Evolutionary conservation across 78 protist species (phyloP), one percentile per base, ranked within the genome.

Genomic region (Dictyostelium citrinum): DNA sequence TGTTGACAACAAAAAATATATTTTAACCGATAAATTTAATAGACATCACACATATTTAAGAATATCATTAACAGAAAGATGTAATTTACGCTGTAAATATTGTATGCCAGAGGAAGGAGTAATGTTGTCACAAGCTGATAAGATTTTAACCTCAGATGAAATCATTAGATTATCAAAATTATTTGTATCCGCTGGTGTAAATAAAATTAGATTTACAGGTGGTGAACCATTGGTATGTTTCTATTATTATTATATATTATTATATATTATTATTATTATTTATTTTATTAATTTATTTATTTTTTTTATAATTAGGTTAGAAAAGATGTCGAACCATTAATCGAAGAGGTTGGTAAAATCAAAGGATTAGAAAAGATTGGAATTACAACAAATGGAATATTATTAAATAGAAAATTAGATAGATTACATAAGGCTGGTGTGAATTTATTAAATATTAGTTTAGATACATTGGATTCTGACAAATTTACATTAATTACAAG

Each of bases 61-160:
- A 64, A 93, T 98, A 29, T 90, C 97, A 27, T 81, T 98, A 14
- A 96, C 98, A 2, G 99, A 98, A 90, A 46, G 94, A 29, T 98
- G 99, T 55, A 90, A 83, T 71, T 83, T 94, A 24, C 33, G 84
- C 33, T 83, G 96, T 71, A 91, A 83, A 37, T 97, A 97, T 82
- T 97, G 99, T 90, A 97, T 97, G 98, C 99, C 99, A 11, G 98
- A 81, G 43, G 97, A 98, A 16, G 99, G 99, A 80, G 96, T 98
- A 43, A 51, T 78, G 20, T 91, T 97, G 27, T 51, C 90, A 14
- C 96, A 97, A 11, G 24, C 24, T 2, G 95, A 64, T 14, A 33
- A 81, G 7, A 61, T 98, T 20, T 51, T 98, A 35, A 83, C 91
- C 1, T 9, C 81, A 0, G 97, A 92, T 0, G 99, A 98, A 58